Evolutionary conservation across 192 early-diverging fungal genomes (phyloP).

Genomic region (Gaertneriomyces sp.): DNA sequence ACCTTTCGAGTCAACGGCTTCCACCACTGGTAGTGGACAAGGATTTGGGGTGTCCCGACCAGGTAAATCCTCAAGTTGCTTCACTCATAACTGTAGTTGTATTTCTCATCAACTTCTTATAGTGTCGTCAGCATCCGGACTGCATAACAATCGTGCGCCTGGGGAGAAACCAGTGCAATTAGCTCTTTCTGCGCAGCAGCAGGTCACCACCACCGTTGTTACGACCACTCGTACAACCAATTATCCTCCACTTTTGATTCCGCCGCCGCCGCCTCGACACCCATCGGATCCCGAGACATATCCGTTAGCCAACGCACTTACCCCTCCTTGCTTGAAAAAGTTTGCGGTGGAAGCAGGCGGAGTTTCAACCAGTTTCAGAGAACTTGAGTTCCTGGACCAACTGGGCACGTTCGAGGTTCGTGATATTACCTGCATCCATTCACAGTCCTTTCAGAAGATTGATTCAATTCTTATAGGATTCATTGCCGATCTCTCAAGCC

Average conservation of each 20-base stretch:
- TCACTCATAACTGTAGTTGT: neutral
- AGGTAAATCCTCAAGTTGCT: neutral
- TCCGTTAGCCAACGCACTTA: slow-evolving; percentile 68
- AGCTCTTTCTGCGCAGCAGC: slow-evolving; percentile 37
- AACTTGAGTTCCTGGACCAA: slow-evolving; percentile 54
- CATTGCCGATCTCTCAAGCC: neutral
- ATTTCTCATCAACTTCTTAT: neutral
- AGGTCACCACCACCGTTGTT: slow-evolving; percentile 65
- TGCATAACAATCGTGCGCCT: too few relatives aligned
- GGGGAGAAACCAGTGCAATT: slow-evolving; percentile 14
- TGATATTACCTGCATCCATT: neutral
- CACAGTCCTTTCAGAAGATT: neutral
- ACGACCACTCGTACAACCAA: slow-evolving; percentile 68
- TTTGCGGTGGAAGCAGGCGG: slow-evolving; percentile 80
- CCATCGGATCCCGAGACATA: slow-evolving; percentile 61
- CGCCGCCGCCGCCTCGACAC: slow-evolving; percentile 48
- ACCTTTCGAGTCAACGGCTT: neutral
- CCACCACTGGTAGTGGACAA: neutral
- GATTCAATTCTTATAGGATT: neutral
- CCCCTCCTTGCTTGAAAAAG: slow-evolving; percentile 72
- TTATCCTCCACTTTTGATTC: slow-evolving; percentile 69
- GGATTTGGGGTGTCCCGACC: neutral
- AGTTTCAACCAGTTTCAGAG: slow-evolving; percentile 64
- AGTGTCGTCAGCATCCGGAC: neutral
- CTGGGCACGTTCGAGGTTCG: slow-evolving; percentile 5